Conservation (phyloP, 1,284 basidiomycete species). For the Ustanciosporium gigantosporum region DNA sequence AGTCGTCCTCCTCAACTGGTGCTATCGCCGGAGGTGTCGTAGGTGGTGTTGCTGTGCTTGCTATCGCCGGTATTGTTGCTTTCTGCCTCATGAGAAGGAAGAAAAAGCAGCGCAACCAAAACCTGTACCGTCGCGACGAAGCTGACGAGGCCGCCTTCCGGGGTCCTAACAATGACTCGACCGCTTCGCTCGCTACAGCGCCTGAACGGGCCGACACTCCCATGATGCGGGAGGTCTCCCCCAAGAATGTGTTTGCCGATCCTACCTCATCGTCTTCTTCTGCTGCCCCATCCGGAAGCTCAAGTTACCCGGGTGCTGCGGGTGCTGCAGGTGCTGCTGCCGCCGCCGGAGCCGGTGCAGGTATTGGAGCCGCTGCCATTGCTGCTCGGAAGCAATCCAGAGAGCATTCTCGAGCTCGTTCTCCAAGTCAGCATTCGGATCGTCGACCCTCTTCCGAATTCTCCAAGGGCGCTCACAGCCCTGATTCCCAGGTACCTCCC, state of each 20-base stretch:
- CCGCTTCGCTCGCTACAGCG: conserved; percentile 32
- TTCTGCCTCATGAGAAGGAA: conserved; percentile 35
- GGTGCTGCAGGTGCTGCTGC: not conserved
- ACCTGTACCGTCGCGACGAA: conserved; percentile 25
- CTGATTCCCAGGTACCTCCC: conserved; percentile 17
- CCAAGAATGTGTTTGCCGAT: conserved; percentile 40
- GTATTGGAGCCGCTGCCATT: conserved; percentile 12
- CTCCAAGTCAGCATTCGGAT: conserved; percentile 11
- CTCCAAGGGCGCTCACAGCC: conserved; percentile 9
- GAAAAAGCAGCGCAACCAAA: conserved; percentile 21
- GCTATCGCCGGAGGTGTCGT: conserved; percentile 44
- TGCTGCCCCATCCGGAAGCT: conserved; percentile 5
- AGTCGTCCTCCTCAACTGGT: conserved; percentile 28
- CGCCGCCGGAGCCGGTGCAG: conserved; percentile 3
- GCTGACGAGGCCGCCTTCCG: conserved; percentile 38
- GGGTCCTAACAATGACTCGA: conserved; percentile 40
- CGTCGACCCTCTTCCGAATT: conserved; percentile 20
- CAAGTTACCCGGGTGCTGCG: not conserved
- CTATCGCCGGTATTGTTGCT: conserved; percentile 13
- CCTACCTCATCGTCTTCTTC: conserved; percentile 16
- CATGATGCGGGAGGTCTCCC: conserved; percentile 40
- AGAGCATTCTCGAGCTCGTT: conserved; percentile 22
- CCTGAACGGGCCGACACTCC: conserved; percentile 35
- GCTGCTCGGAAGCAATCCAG: conserved; percentile 26
- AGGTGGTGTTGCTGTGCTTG: conserved; percentile 30